Evolutionary conservation across 2,329 filamentous ascomycete species (phyloP).

Genomic region (Tolypocladium endophyticum): DNA sequence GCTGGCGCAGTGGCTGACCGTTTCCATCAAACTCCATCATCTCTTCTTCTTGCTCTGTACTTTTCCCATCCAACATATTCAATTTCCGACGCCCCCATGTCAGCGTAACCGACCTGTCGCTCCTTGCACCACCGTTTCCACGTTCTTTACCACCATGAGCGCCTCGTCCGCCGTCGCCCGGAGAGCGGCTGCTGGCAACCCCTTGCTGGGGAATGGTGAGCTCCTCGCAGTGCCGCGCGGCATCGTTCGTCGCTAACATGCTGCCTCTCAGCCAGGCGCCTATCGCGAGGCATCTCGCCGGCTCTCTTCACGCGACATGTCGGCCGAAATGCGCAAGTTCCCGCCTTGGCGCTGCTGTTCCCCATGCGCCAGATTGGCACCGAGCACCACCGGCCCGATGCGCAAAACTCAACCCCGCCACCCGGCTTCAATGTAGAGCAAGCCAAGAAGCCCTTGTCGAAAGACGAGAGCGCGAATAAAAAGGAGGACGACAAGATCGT

Average conservation of each 20-base stretch:
- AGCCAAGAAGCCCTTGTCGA: conserved; percentile 72
- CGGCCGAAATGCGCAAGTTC: conserved; percentile 32
- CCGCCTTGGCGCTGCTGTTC: conserved; percentile 46
- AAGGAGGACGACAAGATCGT: conserved; percentile 16
- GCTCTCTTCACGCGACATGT: conserved; percentile 35
- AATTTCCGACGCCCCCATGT: background rate
- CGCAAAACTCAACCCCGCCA: conserved; percentile 54
- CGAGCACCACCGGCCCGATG: conserved; percentile 43
- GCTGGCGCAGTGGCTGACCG: background rate
- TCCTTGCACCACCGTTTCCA: background rate
- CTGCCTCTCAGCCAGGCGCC: conserved; percentile 27
- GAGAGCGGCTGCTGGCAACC: conserved; percentile 41
- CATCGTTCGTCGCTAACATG: conserved; percentile 7
- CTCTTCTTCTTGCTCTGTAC: background rate
- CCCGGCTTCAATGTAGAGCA: conserved; percentile 86
- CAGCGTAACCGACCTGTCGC: background rate
- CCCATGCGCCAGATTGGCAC: conserved; percentile 47
- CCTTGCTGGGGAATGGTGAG: conserved; percentile 39
- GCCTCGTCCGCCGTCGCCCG: conserved; percentile 45
- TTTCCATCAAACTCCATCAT: background rate
- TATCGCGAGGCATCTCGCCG: conserved; percentile 36
- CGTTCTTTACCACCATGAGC: conserved; percentile 33
- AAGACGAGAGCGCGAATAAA: conserved; percentile 32
- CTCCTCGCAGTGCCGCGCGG: background rate
- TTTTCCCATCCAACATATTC: background rate